Conservation (phyloP, 805 yeast species). For the Saturnispora serradocipensis region DNA sequence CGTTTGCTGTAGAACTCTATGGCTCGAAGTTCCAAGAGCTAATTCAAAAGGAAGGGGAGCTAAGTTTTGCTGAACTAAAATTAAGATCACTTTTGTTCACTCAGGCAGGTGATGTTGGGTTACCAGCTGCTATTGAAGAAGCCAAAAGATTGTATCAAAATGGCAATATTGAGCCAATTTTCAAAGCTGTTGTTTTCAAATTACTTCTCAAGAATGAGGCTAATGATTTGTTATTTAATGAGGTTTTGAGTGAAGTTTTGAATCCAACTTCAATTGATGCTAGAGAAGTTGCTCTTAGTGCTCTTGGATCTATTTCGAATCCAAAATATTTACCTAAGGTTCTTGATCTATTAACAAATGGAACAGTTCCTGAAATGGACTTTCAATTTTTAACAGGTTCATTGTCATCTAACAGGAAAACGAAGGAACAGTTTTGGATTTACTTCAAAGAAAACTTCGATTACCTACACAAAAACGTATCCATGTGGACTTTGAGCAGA, state of each 20-base stretch:
- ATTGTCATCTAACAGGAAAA: constrained; percentile 36
- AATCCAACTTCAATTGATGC: constrained; percentile 48
- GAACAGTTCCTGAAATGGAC: constrained; percentile 49
- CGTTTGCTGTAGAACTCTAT: constrained; percentile 29
- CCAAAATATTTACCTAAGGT: constrained; percentile 30
- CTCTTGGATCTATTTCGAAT: constrained; percentile 41
- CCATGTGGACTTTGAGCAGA: constrained; percentile 29
- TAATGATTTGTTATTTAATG: constrained; percentile 28
- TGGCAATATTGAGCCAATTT: constrained; percentile 28
- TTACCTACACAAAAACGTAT: constrained; percentile 32
- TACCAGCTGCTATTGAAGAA: constrained; percentile 29
- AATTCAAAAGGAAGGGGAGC: constrained; percentile 8
- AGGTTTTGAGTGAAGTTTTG: constrained; percentile 37
- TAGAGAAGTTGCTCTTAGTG: constrained; percentile 46
- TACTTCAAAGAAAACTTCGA: constrained; percentile 42
- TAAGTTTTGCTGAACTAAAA: constrained; percentile 21
- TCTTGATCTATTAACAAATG: constrained; percentile 33
- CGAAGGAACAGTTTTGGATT: constrained; percentile 39
- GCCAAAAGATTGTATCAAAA: constrained; percentile 10
- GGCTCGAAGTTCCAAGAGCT: constrained; percentile 23
- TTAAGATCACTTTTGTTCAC: constrained; percentile 33
- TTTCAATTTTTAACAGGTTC: constrained; percentile 41
- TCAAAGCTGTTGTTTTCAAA: constrained; percentile 34
- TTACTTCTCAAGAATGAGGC: constrained; percentile 33
- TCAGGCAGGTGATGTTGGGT: constrained; percentile 31